phyloP scores from a whole-genome alignment of 495 filamentous ascomycete species.

The Penicillium canariense region DNA sequence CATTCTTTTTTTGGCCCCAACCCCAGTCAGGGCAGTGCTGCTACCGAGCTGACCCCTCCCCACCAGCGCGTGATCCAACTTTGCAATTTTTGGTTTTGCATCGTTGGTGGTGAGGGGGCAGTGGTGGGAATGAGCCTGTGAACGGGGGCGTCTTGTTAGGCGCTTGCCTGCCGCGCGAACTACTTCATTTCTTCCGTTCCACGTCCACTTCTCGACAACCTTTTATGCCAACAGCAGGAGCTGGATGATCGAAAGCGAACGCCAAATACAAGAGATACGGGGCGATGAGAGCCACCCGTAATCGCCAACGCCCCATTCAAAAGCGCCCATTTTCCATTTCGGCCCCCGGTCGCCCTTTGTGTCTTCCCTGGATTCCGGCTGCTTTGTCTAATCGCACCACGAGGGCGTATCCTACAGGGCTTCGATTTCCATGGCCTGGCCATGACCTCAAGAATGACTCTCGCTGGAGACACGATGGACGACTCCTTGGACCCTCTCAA shows the following conservation, averaged over 20 bases:
- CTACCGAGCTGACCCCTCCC: neutral
- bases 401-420: neutral
- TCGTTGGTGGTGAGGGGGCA: neutral
- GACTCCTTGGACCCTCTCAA: neutral
- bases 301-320: neutral
- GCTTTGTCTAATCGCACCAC: neutral
- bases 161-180: neutral
- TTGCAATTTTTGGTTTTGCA: neutral
- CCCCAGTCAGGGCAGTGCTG: neutral
- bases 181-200: neutral
- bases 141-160: neutral
- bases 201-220: neutral
- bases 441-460: neutral
- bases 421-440: neutral
- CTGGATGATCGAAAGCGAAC: neutral
- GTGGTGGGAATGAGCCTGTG: neutral
- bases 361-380: neutral
- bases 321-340: slow-evolving; percentile 1
- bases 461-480: neutral
- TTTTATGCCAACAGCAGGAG: neutral
- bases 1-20: neutral
- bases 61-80: neutral
- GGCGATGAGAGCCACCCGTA: neutral
- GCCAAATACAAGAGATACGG: neutral
- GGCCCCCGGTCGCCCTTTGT: slow-evolving; percentile 12